Evolutionary conservation across 208 protist genomes (phyloP).

Genomic region (Trypanosoma lewisi): DNA sequence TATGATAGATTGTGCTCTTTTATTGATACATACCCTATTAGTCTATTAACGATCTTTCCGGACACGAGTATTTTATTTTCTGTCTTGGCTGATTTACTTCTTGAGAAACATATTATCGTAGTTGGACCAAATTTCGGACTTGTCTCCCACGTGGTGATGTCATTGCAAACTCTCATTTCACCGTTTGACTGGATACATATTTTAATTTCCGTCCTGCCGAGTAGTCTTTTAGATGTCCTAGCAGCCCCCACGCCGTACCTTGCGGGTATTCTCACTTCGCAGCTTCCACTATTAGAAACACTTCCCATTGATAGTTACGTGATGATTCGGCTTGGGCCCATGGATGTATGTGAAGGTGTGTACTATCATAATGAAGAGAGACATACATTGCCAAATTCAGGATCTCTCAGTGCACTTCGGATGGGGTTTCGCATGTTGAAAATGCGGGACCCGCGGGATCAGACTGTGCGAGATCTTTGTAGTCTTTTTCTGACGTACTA

Average conservation of each 20-base stretch:
- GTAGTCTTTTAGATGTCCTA: slow-evolving; percentile 61
- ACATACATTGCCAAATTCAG: slow-evolving; percentile 61
- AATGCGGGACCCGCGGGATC: slow-evolving; percentile 50
- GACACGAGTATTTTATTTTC: slow-evolving; percentile 65
- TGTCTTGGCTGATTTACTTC: slow-evolving; percentile 58
- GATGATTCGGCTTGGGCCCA: slow-evolving; percentile 49
- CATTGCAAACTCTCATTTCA: slow-evolving; percentile 66
- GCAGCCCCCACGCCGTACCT: slow-evolving; percentile 75
- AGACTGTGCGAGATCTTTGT: slow-evolving; percentile 68
- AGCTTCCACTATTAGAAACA: slow-evolving; percentile 42
- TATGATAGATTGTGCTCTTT: slow-evolving; percentile 81
- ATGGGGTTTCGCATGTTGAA: slow-evolving; percentile 55
- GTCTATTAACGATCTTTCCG: slow-evolving; percentile 62
- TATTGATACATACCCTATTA: slow-evolving; percentile 72
- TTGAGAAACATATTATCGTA: slow-evolving; percentile 80
- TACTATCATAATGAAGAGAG: slow-evolving; percentile 51
- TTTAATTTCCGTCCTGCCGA: slow-evolving; percentile 74
- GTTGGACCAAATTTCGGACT: slow-evolving; percentile 77
- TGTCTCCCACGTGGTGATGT: slow-evolving; percentile 80
- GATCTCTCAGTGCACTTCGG: slow-evolving; percentile 58
- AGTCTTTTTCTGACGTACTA: slow-evolving; percentile 83
- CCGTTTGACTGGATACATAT: slow-evolving; percentile 89
- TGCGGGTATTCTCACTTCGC: slow-evolving; percentile 68
- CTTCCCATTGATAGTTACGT: slow-evolving; percentile 56
- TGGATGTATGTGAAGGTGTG: slow-evolving; percentile 56